Percentiles rank a stretch among this genome's conserved stretches.
Evolutionary conservation across 2,329 filamentous ascomycete genomes (phyloP).

Genomic region (Xenoacremonium recifei): DNA sequence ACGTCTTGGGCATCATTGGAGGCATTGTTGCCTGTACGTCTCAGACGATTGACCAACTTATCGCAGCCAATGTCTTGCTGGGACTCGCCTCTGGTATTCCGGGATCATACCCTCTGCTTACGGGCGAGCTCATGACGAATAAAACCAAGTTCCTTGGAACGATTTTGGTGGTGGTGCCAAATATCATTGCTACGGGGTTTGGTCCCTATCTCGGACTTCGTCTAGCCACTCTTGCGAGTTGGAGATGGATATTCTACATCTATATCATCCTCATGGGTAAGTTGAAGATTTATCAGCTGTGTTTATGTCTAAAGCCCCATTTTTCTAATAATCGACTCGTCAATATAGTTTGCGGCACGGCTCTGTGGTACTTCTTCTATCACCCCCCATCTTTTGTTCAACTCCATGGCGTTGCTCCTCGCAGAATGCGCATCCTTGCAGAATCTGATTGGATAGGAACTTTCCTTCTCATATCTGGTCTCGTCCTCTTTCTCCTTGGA

Average conservation of each 20-base stretch:
- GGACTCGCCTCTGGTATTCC: conserved; percentile 14
- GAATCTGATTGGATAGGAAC: conserved; percentile 25
- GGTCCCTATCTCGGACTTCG: conserved; percentile 16
- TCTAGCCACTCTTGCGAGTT: conserved; percentile 11
- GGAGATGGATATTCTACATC: conserved; percentile 23
- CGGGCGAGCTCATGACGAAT: conserved; percentile 20
- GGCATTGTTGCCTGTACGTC: conserved; percentile 17
- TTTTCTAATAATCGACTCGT: neutral
- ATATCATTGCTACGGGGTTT: conserved; percentile 18
- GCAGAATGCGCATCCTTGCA: conserved; percentile 10
- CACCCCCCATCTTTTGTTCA: conserved; percentile 19
- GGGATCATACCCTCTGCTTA: conserved; percentile 14
- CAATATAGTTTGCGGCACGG: conserved; percentile 6
- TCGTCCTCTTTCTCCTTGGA: conserved; percentile 27
- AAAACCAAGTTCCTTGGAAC: conserved; percentile 18
- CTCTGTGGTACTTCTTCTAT: conserved; percentile 18
- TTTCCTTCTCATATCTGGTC: conserved; percentile 24
- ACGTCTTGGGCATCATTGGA: conserved; percentile 17
- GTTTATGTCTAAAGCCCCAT: neutral
- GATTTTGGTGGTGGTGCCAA: conserved; percentile 15
- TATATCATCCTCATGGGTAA: conserved; percentile 19
- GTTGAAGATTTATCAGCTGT: neutral
- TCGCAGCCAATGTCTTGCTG: conserved; percentile 18
- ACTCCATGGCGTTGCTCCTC: conserved; percentile 14
- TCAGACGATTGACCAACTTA: conserved; percentile 12